A percentile compares a stretch with the other conserved stretches of the same genome.
Evolutionary conservation across 805 yeast species (phyloP).

Genomic region (Wickerhamomyces alni): DNA sequence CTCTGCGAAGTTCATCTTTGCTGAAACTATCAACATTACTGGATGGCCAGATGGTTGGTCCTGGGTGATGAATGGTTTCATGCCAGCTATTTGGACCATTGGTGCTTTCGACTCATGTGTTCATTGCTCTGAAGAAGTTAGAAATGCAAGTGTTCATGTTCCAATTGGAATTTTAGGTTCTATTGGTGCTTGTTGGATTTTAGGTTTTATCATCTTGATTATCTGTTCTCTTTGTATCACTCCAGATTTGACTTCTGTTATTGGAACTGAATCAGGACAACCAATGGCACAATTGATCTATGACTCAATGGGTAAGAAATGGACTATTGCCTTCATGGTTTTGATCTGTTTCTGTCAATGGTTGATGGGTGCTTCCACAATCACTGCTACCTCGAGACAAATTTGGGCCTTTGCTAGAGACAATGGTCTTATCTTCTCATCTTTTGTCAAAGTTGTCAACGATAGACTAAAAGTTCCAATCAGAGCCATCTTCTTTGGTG

Average conservation of each 20-base stretch:
- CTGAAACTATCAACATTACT: slow-evolving; percentile 32
- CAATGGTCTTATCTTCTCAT: slow-evolving; percentile 59
- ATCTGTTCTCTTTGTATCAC: slow-evolving; percentile 49
- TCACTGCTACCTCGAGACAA: slow-evolving; percentile 64
- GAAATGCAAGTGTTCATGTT: slow-evolving; percentile 51
- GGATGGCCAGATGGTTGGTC: slow-evolving; percentile 58
- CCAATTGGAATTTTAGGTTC: slow-evolving; percentile 62
- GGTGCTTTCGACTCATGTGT: slow-evolving; percentile 69
- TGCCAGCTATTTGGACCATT: slow-evolving; percentile 70
- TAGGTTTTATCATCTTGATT: slow-evolving; percentile 53
- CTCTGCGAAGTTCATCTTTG: slow-evolving; percentile 1
- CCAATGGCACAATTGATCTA: slow-evolving; percentile 59
- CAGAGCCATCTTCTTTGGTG: slow-evolving; percentile 52
- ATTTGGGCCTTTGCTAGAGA: slow-evolving; percentile 76
- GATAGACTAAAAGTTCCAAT: slow-evolving; percentile 51
- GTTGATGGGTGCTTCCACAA: slow-evolving; percentile 58
- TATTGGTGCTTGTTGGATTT: slow-evolving; percentile 45
- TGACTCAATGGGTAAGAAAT: slow-evolving; percentile 54
- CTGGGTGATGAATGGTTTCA: slow-evolving; percentile 40
- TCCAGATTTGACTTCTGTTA: slow-evolving; percentile 27
- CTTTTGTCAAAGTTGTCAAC: slow-evolving; percentile 48
- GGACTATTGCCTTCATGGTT: slow-evolving; percentile 62
- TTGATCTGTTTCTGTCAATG: slow-evolving; percentile 54
- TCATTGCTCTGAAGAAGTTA: slow-evolving; percentile 68
- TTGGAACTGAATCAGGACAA: slow-evolving; percentile 39